These are phyloP conservation scores for Pseudogymnoascus sp. DNA, from an alignment of 2,329 filamentous ascomycete genomes.

Conservation along the genomic window DNA sequence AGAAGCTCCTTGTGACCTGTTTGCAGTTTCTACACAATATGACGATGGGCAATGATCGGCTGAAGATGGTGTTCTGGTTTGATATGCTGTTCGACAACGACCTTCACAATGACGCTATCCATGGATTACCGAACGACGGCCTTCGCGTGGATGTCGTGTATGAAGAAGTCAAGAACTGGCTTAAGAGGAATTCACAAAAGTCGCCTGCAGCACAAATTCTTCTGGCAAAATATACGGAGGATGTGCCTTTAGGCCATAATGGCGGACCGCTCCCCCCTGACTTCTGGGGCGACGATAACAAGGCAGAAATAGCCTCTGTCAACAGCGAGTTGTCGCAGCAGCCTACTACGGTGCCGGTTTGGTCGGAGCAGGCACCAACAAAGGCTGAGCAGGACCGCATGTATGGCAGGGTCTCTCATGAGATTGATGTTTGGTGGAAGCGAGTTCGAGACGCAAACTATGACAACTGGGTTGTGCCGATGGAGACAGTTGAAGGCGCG, in stretches of 20 bases:
- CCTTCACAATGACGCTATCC: constrained; percentile 42
- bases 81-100: constrained; percentile 57
- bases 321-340: constrained; percentile 5
- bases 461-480: constrained; percentile 49
- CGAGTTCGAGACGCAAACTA: constrained; percentile 53
- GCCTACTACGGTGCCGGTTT: constrained; percentile 20
- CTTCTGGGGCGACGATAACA: neutral
- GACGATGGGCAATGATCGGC: constrained; percentile 60
- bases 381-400: constrained; percentile 49
- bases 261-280: constrained; percentile 24
- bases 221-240: constrained; percentile 44
- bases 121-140: constrained; percentile 40
- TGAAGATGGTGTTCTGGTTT: constrained; percentile 64
- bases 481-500: constrained; percentile 54
- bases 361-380: constrained; percentile 32
- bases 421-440: constrained; percentile 60
- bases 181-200: constrained; percentile 52
- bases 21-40: constrained; percentile 62
- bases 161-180: constrained; percentile 54
- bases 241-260: constrained; percentile 27
- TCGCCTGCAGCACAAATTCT: constrained; percentile 48
- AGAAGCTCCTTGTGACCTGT: constrained; percentile 58
- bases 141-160: constrained; percentile 52
- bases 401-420: constrained; percentile 55
- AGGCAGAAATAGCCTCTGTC: neutral